Conservation (phyloP, 805 yeast genomes). For the Ogataea trehalophila region DNA sequence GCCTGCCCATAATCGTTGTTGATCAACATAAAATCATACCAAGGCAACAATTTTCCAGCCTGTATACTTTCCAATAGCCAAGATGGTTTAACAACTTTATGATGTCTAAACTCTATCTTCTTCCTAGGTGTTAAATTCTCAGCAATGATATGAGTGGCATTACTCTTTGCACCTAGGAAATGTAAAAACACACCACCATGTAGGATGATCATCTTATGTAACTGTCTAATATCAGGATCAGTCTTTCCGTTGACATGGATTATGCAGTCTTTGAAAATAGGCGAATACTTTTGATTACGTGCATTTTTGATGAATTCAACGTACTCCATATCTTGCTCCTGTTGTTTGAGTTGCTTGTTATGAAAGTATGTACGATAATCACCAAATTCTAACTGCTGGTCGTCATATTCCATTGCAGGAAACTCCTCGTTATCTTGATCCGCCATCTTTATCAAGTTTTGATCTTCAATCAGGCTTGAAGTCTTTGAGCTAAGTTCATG, state of each 20-base stretch:
- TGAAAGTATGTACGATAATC: conserved; percentile 63
- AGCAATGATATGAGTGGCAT: conserved; percentile 83
- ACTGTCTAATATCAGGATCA: conserved; percentile 64
- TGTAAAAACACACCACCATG: conserved; percentile 80
- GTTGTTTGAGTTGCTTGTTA: conserved; percentile 60
- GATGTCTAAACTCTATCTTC: conserved; percentile 55
- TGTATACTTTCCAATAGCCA: conserved; percentile 74
- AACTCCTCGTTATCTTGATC: conserved; percentile 5
- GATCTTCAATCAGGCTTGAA: not conserved
- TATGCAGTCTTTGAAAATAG: conserved; percentile 56
- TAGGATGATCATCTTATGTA: conserved; percentile 64
- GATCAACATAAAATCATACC: conserved; percentile 63
- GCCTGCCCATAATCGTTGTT: conserved; percentile 53
- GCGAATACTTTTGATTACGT: conserved; percentile 24
- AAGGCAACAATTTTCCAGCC: conserved; percentile 44
- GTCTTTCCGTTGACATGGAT: conserved; percentile 91
- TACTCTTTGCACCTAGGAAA: conserved; percentile 62
- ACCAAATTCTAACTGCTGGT: conserved; percentile 50
- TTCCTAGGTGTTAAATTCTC: conserved; percentile 75
- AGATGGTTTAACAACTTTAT: conserved; percentile 71
- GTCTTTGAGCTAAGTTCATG: not conserved
- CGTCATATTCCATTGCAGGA: conserved; percentile 18
- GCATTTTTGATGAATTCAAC: conserved; percentile 44
- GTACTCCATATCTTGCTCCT: conserved; percentile 46
- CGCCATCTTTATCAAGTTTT: not conserved